Percentiles rank a stretch among this genome's conserved stretches.
These are phyloP conservation scores for Diaporthe amygdali DNA, from an alignment of 2,329 filamentous ascomycete genomes.

Conservation along the genomic window DNA sequence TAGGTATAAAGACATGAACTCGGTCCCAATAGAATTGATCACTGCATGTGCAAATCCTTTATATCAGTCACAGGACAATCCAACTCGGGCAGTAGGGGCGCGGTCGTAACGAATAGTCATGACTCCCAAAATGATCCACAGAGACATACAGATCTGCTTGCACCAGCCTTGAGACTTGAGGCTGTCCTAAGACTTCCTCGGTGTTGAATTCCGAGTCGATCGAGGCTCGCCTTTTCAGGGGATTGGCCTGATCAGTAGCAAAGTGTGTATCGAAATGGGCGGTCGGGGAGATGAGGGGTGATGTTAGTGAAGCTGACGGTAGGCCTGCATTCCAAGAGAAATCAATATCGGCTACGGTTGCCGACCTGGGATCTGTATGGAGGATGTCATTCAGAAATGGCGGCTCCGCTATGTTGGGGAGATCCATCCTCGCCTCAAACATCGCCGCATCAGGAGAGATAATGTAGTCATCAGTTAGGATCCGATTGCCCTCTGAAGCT, in stretches of 20 bases:
- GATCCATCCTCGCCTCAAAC: background rate
- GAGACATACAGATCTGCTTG: background rate
- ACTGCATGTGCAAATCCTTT: background rate
- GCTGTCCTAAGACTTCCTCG: background rate
- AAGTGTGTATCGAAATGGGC: background rate
- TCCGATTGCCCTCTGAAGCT: background rate
- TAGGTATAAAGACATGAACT: slow-evolving; percentile 27
- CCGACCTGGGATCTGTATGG: background rate
- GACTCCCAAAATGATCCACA: background rate
- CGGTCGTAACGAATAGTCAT: background rate
- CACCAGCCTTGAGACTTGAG: background rate
- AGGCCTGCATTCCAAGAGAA: background rate
- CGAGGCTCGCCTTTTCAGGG: background rate
- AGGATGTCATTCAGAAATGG: background rate
- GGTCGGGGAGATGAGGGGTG: background rate
- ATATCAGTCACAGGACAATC: slow-evolving; percentile 18
- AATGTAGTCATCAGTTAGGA: background rate
- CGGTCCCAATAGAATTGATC: slow-evolving; percentile 30
- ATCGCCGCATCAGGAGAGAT: background rate
- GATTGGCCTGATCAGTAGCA: background rate
- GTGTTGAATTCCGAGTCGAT: background rate
- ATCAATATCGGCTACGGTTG: background rate
- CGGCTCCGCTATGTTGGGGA: background rate
- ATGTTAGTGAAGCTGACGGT: background rate
- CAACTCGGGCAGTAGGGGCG: background rate